phyloP scores from a whole-genome alignment of 108 stramenopile species.

The Conticribra weissflogii region DNA sequence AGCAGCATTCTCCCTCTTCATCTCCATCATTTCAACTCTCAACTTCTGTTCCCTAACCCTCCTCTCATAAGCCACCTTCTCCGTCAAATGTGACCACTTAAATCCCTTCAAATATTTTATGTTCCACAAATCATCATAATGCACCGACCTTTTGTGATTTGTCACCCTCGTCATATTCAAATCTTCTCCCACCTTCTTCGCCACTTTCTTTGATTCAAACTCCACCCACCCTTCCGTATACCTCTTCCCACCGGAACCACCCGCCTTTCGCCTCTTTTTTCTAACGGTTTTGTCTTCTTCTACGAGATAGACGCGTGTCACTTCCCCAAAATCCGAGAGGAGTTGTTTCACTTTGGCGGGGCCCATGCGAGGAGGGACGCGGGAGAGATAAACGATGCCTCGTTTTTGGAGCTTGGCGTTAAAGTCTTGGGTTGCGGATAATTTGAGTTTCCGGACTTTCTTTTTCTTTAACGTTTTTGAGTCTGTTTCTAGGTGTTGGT shows the following conservation, averaged over 20 bases:
- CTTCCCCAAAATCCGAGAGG: slow-evolving; percentile 84
- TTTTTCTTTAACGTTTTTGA: too few relatives aligned
- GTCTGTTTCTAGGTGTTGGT: slow-evolving; percentile 18
- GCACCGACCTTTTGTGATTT: slow-evolving; percentile 78
- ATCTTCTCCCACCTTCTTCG: slow-evolving; percentile 79
- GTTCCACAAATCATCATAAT: slow-evolving; percentile 95
- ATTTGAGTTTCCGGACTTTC: slow-evolving; percentile 64
- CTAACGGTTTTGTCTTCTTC: slow-evolving; percentile 89
- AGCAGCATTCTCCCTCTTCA: slow-evolving; percentile 89
- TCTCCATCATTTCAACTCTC: slow-evolving; percentile 90
- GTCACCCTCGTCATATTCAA: slow-evolving; percentile 88
- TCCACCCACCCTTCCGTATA: slow-evolving; percentile 97
- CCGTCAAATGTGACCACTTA: slow-evolving; percentile 96
- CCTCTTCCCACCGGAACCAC: slow-evolving; percentile 80
- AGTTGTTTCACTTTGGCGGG: slow-evolving; percentile 94
- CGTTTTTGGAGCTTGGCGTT: slow-evolving; percentile 74
- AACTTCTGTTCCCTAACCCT: slow-evolving; percentile 90
- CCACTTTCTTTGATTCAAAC: slow-evolving; percentile 90
- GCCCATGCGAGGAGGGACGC: slow-evolving; percentile 95
- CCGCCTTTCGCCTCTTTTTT: slow-evolving; percentile 76
- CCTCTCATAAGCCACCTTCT: slow-evolving; percentile 97
- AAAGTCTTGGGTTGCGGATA: slow-evolving; percentile 74
- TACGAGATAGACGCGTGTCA: slow-evolving; percentile 92
- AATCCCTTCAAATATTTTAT: slow-evolving; percentile 94
- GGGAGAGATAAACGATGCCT: slow-evolving; percentile 94